Evolutionary conservation across 1,284 basidiomycete genomes (phyloP), one percentile per base, ranked within the genome.

Genomic region (Sphagnurus paluster): DNA sequence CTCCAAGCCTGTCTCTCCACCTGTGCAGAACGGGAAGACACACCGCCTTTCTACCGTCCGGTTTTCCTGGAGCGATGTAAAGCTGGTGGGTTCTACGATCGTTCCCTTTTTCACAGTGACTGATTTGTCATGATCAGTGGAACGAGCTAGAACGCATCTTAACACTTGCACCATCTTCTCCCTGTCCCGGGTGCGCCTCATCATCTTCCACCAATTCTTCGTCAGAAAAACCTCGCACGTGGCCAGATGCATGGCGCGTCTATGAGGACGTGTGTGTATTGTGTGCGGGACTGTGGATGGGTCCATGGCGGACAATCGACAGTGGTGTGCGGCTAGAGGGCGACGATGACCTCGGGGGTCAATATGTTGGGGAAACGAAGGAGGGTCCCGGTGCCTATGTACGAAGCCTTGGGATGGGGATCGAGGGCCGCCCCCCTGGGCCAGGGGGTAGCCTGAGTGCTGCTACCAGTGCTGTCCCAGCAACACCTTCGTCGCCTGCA

Each of bases 241-340:
- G 83, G 83, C 73, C 79, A n/a, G 86, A 89, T 51, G 77, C 77
- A 7, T 88, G 87, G 86, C 75, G 78, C 20, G 71, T 90, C 11
- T 91, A 90, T 57, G 88, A 91, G 64, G 88, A 90, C 51, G 83
- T 86, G 9, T 90, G 88, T 52, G 70, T 90, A 33, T 71, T 88
- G 39, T 90, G 87, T 57, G 87, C 87, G 0, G 80, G 84, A 1
- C 71, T 89, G 11, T 89, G 85, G 84, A 77, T 85, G 59, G 84
- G 83, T 20, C 70, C 75, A 13, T 85, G 79, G 84, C 73, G 76
- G 70, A 38, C 76, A 75, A 51, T 73, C 76, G 0, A 56, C 65
- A 1, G 58, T 61, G 46, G 73, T 73, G 68, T 83, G 10, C 70
- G 72, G 14, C 67, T 84, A 10, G 82, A 84, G 29, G 84, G 84